Evolutionary conservation across 805 yeast genomes (phyloP).

Genomic region (Cyberlindnera subsufficiens): DNA sequence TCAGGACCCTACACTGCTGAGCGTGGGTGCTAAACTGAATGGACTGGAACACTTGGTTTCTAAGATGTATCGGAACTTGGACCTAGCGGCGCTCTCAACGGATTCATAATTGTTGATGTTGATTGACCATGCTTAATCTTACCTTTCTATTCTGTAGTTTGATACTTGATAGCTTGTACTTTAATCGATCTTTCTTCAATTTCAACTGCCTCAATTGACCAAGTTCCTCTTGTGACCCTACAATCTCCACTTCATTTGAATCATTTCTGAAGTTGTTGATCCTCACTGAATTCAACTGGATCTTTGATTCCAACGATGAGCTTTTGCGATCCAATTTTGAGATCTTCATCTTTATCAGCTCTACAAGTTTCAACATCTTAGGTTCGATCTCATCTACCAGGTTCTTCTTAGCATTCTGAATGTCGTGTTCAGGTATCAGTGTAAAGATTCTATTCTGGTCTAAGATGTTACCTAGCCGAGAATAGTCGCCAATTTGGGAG

Average conservation of each 20-base stretch:
- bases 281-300: slow-evolving; percentile 35
- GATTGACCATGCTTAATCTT: slow-evolving; percentile 20
- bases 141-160: slow-evolving; percentile 22
- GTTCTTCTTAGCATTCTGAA: slow-evolving; percentile 33
- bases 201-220: slow-evolving; percentile 34
- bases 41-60: slow-evolving; percentile 40
- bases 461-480: slow-evolving; percentile 35
- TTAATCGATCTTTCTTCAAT: slow-evolving; percentile 39
- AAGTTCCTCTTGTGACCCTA: slow-evolving; percentile 30
- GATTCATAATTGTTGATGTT: slow-evolving; percentile 1
- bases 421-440: slow-evolving; percentile 42
- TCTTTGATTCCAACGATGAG: slow-evolving; percentile 29
- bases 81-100: slow-evolving; percentile 17
- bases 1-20: slow-evolving; percentile 62
- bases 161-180: slow-evolving; percentile 30
- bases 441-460: slow-evolving; percentile 43
- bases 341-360: slow-evolving; percentile 29
- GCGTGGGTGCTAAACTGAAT: slow-evolving; percentile 57
- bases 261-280: slow-evolving; percentile 25
- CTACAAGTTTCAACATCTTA: slow-evolving; percentile 29
- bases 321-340: slow-evolving; percentile 28
- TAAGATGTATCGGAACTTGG: slow-evolving; percentile 20
- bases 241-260: slow-evolving; percentile 12
- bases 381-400: slow-evolving; percentile 37
- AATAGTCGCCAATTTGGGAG: slow-evolving; percentile 31